Conservation (phyloP, 129 eudicot genomes). For the Silybum marianum region DNA sequence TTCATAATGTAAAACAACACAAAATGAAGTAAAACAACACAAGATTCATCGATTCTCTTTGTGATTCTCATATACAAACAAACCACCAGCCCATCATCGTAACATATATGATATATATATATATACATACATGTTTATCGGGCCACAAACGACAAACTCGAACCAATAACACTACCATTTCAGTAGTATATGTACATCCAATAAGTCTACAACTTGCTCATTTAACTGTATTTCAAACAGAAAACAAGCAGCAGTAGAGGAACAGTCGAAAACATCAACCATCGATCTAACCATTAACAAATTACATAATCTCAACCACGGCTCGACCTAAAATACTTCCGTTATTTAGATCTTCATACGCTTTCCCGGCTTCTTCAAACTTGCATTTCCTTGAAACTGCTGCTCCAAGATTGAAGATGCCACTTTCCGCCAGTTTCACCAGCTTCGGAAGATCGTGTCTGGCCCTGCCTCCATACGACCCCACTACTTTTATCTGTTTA, state of each 20-base stretch:
- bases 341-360: slow-evolving; percentile 77
- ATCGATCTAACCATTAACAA: background rate
- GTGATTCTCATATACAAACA: background rate
- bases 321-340: slow-evolving; percentile 90
- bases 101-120: background rate
- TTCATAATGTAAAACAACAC: background rate
- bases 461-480: slow-evolving; percentile 97
- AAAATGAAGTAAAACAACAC: background rate
- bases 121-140: background rate
- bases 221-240: background rate
- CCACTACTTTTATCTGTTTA: slow-evolving; percentile 81
- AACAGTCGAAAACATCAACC: background rate
- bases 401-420: slow-evolving; percentile 71
- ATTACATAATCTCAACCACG: slow-evolving; percentile 81
- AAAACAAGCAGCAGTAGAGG: background rate
- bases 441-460: slow-evolving; percentile 95
- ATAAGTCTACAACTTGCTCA: background rate
- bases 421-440: slow-evolving; percentile 84
- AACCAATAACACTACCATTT: background rate
- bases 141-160: background rate
- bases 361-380: slow-evolving; percentile 77
- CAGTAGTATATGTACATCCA: background rate
- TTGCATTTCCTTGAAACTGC: slow-evolving; percentile 87
- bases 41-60: too few species aligned
- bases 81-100: background rate